Evolutionary conservation across 2,329 filamentous ascomycete genomes (phyloP), one percentile per base, ranked within the genome.

Genomic region (Westerdykella ornata): DNA sequence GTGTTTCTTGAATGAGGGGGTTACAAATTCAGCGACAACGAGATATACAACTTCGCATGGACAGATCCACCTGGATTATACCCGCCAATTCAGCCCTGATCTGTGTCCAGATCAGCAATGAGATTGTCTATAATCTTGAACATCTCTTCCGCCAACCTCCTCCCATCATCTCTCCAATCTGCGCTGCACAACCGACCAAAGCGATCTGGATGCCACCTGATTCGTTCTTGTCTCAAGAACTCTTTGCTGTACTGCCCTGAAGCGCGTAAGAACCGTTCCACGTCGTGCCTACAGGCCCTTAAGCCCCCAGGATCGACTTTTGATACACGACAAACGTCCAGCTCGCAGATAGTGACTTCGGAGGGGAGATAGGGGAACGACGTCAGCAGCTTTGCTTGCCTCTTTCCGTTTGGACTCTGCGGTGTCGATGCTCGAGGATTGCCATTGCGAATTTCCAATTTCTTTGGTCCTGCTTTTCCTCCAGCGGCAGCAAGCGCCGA

Each of bases 131-230:
- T 52, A 30, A 61, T 48, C 45, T 66, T 66, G 26, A 63, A 66
- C 60, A 66, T 63, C 45, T 66, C 62, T 18, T 60, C 62, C 1
- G 57, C 57, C 47, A 62, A 41, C 37, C 46, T 58, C 38, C 47
- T 53, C 18, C 62, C 62, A 19, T 42, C 46, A 37, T 64, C 62
- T 30, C 60, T 53, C 47, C 50, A 66, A 5, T 43, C 38, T 35
- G 57, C 60, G 13, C 54, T 56, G 18, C 62, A 66, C 28, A 66
- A 22, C 22, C 61, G 35, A 11, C 60, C 62, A 44, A 66, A 66
- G 5, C 60, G 53, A 48, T 66, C 62, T 0, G 61, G 62, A 54
- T 66, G 62, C 62, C 62, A 66, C 11, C 59, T 39, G 17, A 66
- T 38, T 7, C 62, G 32, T 45, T 66, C 62, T 42, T 64, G 59